These are phyloP conservation scores for Boletus rubescentipes DNA, from an alignment of 768 basidiomycete genomes.

Conservation along the genomic window DNA sequence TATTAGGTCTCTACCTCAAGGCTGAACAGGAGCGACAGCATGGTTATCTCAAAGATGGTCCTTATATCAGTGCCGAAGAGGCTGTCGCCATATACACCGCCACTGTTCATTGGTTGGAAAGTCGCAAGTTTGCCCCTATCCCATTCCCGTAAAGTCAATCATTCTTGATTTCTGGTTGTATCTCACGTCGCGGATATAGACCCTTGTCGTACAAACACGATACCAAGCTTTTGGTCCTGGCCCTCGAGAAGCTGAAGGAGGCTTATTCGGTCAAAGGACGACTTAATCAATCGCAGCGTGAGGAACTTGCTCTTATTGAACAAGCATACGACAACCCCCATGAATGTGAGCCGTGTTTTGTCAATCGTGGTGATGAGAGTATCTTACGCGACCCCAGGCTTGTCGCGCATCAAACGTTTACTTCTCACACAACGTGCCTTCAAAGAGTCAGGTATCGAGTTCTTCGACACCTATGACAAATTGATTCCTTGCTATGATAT, in stretches of 20 bases:
- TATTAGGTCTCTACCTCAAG: conserved; percentile 83
- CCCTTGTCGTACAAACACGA: conserved; percentile 99
- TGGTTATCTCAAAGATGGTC: conserved; percentile 98
- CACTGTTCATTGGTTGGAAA: conserved; percentile 98
- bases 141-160: conserved; percentile 80
- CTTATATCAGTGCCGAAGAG: conserved; percentile 98
- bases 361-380: background rate
- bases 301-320: conserved; percentile 96
- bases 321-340: conserved; percentile 99
- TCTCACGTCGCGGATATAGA: conserved; percentile 34
- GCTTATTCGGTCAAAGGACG: conserved; percentile 98
- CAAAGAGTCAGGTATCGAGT: conserved; percentile 97
- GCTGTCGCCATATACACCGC: conserved; percentile 99
- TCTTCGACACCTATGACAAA: conserved; percentile 97
- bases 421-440: conserved; percentile 96
- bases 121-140: conserved; percentile 96
- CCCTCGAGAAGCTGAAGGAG: conserved; percentile 97
- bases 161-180: background rate
- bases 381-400: conserved; percentile 40
- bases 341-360: conserved; percentile 61
- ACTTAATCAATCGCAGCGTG: conserved; percentile 96
- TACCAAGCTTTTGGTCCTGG: conserved; percentile 94
- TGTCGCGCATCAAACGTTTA: conserved; percentile 97
- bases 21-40: conserved; percentile 99
- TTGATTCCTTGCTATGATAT: conserved; percentile 99